A percentile compares a stretch with the other conserved stretches of the same genome.
phyloP scores from a whole-genome alignment of 2,329 filamentous ascomycete species.

The Penicillium paneum region DNA sequence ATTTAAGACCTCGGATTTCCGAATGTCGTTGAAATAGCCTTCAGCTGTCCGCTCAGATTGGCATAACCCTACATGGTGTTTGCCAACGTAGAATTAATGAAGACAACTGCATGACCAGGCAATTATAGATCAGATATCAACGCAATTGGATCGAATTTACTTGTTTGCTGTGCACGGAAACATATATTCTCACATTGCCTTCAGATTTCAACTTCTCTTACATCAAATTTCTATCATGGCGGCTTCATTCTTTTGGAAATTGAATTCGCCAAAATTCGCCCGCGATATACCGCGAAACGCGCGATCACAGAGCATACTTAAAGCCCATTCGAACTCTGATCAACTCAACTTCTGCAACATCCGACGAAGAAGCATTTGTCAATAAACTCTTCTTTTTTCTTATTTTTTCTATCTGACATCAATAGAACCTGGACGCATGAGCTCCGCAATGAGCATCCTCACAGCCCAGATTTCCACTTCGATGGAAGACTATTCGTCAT shows the following conservation, averaged over 20 bases:
- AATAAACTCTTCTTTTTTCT: background rate
- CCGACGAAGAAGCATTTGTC: no score
- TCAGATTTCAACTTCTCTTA: background rate
- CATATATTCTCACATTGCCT: no score
- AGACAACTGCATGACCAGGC: background rate
- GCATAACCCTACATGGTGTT: background rate
- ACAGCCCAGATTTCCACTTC: background rate
- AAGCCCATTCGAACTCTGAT: no score
- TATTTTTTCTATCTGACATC: background rate
- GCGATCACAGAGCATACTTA: no score
- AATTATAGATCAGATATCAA: background rate
- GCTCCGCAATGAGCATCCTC: background rate
- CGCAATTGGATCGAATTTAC: background rate
- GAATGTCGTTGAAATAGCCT: background rate
- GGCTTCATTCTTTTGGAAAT: no score
- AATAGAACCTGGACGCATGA: background rate
- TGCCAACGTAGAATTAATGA: background rate
- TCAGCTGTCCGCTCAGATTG: background rate
- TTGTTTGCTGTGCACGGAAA: background rate
- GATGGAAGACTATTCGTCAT: background rate
- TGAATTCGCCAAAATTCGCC: no score
- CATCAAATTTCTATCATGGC: no score
- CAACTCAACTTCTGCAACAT: no score
- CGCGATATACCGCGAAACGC: no score
- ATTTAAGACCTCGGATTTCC: background rate